Evolutionary conservation across 768 basidiomycete species (phyloP).

Genomic region (Imleria badia): DNA sequence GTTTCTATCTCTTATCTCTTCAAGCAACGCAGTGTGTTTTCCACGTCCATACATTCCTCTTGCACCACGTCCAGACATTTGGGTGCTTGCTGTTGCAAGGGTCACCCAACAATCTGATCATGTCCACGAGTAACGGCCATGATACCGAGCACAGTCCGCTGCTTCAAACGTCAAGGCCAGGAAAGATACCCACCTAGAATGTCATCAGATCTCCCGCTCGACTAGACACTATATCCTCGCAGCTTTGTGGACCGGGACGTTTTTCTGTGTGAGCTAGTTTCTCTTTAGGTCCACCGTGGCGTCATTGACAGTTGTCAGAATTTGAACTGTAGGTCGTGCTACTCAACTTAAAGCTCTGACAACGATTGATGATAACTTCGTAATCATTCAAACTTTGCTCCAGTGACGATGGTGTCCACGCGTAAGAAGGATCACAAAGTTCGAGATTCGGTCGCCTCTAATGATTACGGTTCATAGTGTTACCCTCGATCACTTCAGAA

Average conservation of each 20-base stretch:
- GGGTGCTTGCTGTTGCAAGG: too few species aligned
- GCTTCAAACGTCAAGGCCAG: conserved; percentile 7
- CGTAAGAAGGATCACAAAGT: background rate
- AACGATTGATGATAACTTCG: too few species aligned
- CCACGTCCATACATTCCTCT: too few species aligned
- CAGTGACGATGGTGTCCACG: conserved; percentile 27
- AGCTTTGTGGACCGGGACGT: conserved; percentile 65
- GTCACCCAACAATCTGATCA: too few species aligned
- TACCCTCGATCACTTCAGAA: conserved; percentile 20
- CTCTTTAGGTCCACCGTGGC: too few species aligned
- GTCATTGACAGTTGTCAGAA: background rate
- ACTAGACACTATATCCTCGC: conserved; percentile 61
- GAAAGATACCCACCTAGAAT: conserved; percentile 34
- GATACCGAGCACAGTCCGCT: conserved; percentile 27
- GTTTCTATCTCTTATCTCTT: too few species aligned
- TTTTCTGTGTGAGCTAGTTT: conserved; percentile 55
- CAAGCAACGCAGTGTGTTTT: too few species aligned
- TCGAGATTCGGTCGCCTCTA: background rate
- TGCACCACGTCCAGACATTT: too few species aligned
- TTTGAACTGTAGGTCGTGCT: conserved; percentile 12
- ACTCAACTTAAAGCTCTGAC: too few species aligned
- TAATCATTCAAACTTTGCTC: background rate
- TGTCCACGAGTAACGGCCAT: conserved; percentile 5
- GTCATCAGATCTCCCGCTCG: conserved; percentile 54
- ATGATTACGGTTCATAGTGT: background rate